phyloP scores from a whole-genome alignment of 345 rosid species.

The sweet orange (Citrus sinensis) region DVS_A1.0 CM039161.1:20122501-20123000 shows the following conservation, averaged over 20 bases:
- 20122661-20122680: not conserved
- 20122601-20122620: not conserved
- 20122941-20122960: constrained; percentile 38
- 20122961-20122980: constrained; percentile 50
- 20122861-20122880: not conserved
- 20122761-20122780: constrained; percentile 17
- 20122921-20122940: constrained; percentile 47
- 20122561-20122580: too few relatives aligned
- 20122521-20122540: too few relatives aligned
- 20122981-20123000: constrained; percentile 58
- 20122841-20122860: not conserved
- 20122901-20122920: not conserved
- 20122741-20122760: constrained; percentile 24
- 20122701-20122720: not conserved
- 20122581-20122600: not conserved
- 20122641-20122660: constrained; percentile 8
- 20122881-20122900: not conserved
- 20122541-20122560: too few relatives aligned
- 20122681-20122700: constrained; percentile 1
- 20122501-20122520: too few relatives aligned
- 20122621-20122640: not conserved
- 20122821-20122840: constrained; percentile 30
- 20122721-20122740: too few relatives aligned
- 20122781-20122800: not conserved
- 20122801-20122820: not conserved